phyloP scores from a whole-genome alignment of 78 protist genomes.

The Chrysochromulina tobinii region DNA sequence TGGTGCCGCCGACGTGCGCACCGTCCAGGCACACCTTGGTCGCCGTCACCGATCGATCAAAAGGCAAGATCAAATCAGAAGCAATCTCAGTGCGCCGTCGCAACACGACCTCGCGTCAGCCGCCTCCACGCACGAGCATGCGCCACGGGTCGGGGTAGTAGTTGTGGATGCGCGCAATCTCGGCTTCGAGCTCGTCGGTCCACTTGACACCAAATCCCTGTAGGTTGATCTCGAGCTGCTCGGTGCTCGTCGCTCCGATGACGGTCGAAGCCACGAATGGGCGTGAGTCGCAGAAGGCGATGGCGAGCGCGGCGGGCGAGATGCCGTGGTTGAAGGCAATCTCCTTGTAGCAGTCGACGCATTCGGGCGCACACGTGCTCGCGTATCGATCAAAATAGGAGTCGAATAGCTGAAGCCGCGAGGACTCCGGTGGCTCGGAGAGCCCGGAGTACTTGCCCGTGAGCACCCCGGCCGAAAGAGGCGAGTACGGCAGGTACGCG shows the following conservation, averaged over 20 bases:
- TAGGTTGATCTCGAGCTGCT: constrained; percentile 33
- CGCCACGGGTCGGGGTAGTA: too few relatives aligned
- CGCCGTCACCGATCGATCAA: too few relatives aligned
- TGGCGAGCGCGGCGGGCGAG: constrained; percentile 39
- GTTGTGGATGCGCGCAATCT: too few relatives aligned
- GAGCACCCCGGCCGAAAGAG: constrained; percentile 34
- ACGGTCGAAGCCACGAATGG: constrained; percentile 32
- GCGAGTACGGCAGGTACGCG: constrained; percentile 23
- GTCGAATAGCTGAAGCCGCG: background rate
- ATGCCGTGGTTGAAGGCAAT: constrained; percentile 21
- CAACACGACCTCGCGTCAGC: too few relatives aligned
- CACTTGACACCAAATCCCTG: background rate
- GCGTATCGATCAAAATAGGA: background rate
- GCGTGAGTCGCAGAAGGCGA: constrained; percentile 34
- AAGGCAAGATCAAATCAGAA: too few relatives aligned
- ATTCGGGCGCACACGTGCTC: background rate
- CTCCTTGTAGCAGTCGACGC: background rate
- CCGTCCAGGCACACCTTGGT: too few relatives aligned
- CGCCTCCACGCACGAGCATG: too few relatives aligned
- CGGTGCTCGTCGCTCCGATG: constrained; percentile 46
- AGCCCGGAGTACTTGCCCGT: constrained; percentile 2
- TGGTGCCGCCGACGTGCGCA: too few relatives aligned
- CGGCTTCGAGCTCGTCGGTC: too few relatives aligned
- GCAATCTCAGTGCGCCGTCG: too few relatives aligned
- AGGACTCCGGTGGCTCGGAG: background rate